These are phyloP conservation scores for Pseudocercospora musae DNA, from an alignment of 2,329 filamentous ascomycete genomes.

Conservation along the genomic window DNA sequence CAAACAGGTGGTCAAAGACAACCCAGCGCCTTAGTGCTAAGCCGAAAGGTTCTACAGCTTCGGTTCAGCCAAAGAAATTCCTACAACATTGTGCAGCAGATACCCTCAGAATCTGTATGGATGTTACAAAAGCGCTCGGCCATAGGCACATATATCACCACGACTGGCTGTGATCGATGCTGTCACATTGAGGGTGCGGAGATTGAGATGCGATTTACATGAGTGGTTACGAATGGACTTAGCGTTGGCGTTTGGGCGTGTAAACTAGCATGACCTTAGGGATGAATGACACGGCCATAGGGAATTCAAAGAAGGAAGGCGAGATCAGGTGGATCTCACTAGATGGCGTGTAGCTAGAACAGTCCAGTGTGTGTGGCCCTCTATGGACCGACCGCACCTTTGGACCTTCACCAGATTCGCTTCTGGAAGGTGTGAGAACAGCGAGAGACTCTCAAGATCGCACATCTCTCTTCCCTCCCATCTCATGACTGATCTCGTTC, in stretches of 20 bases:
- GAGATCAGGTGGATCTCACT: neutral
- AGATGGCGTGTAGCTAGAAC: neutral
- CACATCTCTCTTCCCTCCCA: neutral
- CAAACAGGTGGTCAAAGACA: constrained; percentile 80
- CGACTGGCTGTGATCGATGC: neutral
- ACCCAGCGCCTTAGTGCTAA: constrained; percentile 61
- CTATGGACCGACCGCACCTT: neutral
- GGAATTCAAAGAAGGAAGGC: no score
- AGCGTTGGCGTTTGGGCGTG: constrained; percentile 9
- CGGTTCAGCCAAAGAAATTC: neutral
- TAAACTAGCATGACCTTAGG: neutral
- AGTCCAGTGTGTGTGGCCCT: neutral
- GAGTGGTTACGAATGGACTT: neutral
- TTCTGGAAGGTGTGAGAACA: neutral
- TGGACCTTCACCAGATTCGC: neutral
- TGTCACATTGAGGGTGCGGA: neutral
- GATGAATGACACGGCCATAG: neutral
- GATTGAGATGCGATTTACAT: neutral
- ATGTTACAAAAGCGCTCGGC: neutral
- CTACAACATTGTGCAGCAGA: neutral
- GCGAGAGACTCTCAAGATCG: neutral
- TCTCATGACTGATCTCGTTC: neutral
- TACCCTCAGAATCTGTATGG: neutral
- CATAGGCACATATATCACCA: neutral
- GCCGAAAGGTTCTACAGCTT: neutral